Evolutionary conservation across 495 filamentous ascomycete genomes (phyloP), one percentile per base, ranked within the genome.

Genomic region (Astrocystis sublimbata): DNA sequence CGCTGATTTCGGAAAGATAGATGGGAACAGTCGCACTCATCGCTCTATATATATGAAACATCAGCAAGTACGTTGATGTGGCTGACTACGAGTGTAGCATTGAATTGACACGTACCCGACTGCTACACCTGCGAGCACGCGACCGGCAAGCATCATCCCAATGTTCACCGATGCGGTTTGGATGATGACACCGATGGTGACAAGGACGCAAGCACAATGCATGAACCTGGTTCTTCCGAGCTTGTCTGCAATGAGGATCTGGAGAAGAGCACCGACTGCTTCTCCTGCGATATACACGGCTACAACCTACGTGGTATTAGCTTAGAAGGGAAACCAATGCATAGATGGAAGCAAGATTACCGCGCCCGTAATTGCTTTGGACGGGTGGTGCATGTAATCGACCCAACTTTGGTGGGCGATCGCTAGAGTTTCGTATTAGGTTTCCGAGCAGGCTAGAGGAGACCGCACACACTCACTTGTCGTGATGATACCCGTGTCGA

Each of bases 281-380:
- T 85, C 83, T 43, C 84, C 84, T 10, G 84, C 84, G 58, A 85
- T 85, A 60, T 86, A 85, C 17, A 85, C 81, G n/a, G 83, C 76
- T 15, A 84, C 83, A 7, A 55, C 52, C 52, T 55, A 41, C 21
- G 24, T 41, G 7, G 19, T 23, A 79, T 78, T 81, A 51, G 24
- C 30, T 21, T 7, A 47, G 35, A n/a, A 13, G 66, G 2, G 0
- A 23, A 50, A 53, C 9, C 1, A 8, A 7, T 6, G 24, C 19
- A 0, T 10, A 24, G 10, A 41, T 21, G 24, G 1, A 41, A 21
- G 15, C 26, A 41, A 8, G 41, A 10, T 55, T 67, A 84, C 83
- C n/a, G 84, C 82, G 61, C 84, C 84, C n/a, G 81, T 84, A 6
- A 85, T 66, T 0, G 74, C 83, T 61, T 79, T 73, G 17, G 81